A percentile compares a stretch with the other conserved stretches of the same genome.
Evolutionary conservation across 192 early-diverging fungal genomes (phyloP).

Genomic region (Gonapodya sp.): DNA sequence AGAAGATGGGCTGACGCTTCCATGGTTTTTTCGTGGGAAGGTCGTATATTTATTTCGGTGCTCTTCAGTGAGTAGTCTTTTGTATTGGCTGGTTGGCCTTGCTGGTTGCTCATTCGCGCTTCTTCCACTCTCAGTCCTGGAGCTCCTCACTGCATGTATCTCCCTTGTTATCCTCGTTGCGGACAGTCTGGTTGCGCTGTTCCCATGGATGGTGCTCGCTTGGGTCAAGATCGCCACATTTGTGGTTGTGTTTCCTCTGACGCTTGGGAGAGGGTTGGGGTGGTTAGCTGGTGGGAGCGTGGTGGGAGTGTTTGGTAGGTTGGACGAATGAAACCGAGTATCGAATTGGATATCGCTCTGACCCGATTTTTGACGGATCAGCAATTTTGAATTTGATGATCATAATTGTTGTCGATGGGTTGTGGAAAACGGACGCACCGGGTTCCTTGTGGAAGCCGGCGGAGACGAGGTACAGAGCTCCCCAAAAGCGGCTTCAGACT

Average conservation of each 20-base stretch:
- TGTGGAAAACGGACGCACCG: neutral
- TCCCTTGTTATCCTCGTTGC: constrained; percentile 8
- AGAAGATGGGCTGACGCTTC: too few relatives aligned
- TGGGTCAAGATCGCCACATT: neutral
- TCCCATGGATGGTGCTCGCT: neutral
- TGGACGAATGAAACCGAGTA: too few relatives aligned
- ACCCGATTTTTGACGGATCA: too few relatives aligned
- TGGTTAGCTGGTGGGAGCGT: neutral
- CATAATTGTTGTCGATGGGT: neutral
- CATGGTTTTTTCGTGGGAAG: too few relatives aligned
- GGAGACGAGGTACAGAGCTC: neutral
- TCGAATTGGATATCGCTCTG: too few relatives aligned
- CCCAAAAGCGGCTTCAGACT: too few relatives aligned
- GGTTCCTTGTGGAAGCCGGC: constrained; percentile 1
- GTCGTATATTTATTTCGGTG: constrained; percentile 3
- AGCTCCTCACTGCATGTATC: neutral
- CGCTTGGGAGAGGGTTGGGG: neutral
- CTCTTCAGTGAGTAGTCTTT: neutral
- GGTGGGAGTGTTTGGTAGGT: neutral
- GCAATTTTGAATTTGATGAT: neutral
- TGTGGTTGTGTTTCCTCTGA: neutral
- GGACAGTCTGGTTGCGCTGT: neutral
- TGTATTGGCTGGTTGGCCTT: neutral
- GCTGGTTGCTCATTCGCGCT: neutral
- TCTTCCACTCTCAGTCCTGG: neutral